Evolutionary conservation across 108 stramenopile genomes (phyloP).

Genomic region (Nitzschia putrida): DNA sequence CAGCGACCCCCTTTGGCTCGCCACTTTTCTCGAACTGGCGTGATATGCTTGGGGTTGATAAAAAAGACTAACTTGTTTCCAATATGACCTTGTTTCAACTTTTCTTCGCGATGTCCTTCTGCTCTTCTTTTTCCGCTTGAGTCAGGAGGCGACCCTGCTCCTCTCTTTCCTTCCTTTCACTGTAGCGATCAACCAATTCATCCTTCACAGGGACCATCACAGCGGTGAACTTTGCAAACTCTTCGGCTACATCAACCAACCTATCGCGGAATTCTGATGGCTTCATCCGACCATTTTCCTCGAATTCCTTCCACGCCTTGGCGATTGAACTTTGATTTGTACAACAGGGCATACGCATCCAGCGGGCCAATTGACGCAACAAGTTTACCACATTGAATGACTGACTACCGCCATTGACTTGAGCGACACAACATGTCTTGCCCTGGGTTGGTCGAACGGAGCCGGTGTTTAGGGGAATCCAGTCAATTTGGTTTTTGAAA

Average conservation of each 20-base stretch:
- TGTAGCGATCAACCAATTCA: conserved; percentile 55
- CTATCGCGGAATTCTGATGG: conserved; percentile 52
- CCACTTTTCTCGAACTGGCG: conserved; percentile 47
- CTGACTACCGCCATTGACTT: conserved; percentile 69
- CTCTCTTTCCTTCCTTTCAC: conserved; percentile 57
- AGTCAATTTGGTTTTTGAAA: conserved; percentile 78
- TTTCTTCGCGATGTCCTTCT: conserved; percentile 1
- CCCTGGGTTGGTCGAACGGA: conserved; percentile 66
- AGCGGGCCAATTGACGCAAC: conserved; percentile 55
- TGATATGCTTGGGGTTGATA: conserved; percentile 35
- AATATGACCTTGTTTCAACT: background rate
- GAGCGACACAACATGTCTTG: conserved; percentile 49
- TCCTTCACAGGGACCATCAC: conserved; percentile 53
- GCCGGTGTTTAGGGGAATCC: conserved; percentile 71
- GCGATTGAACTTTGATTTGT: conserved; percentile 63
- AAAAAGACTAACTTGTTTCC: background rate
- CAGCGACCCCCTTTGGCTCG: conserved; percentile 69
- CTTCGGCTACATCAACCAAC: conserved; percentile 70
- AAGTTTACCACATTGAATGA: conserved; percentile 69
- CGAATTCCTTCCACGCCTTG: conserved; percentile 73
- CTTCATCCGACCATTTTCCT: conserved; percentile 65
- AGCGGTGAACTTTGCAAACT: conserved; percentile 70
- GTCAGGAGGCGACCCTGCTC: conserved; percentile 54
- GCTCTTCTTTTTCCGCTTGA: conserved; percentile 62
- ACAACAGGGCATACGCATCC: conserved; percentile 75